Evolutionary conservation across 2,329 filamentous ascomycete species (phyloP), one percentile per base, ranked within the genome.

Genomic region (Aspergillus eucalypticola): DNA sequence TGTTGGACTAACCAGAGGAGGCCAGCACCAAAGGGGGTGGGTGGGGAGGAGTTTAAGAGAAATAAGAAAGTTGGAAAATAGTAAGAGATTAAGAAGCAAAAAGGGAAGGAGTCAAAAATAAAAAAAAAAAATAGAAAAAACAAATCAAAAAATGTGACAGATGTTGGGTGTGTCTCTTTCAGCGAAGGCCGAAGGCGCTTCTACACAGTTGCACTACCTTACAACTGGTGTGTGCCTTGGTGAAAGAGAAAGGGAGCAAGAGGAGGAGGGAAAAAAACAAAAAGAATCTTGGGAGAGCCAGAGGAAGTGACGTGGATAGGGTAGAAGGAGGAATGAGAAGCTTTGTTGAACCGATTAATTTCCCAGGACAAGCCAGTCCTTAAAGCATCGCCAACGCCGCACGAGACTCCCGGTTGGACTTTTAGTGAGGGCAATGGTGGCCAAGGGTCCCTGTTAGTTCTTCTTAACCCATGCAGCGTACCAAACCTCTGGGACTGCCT

Each of bases 401-500:
- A 66, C 56, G 55, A 63, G 64, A 57, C 60, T 56, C 61, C 61
- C 55, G 61, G 66, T 67, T 67, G 60, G 62, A 55, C 59, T 56
- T 59, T 58, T 51, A 64, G 65, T 64, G 60, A 54, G 59, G 48
- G 58, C 41, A 62, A 59, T 60, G 57, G 55, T 55, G 48, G 59
- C 60, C 58, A 62, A 65, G 59, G 61, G 63, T 59, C 57, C 58
- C 48, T 27, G 64, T 60, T 60, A 64, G 66, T 61, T 62, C 60
- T 66, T 58, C 65, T 59, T 65, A 60, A 66, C 48, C 65, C 66
- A 68, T 67, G 66, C 65, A 68, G 64, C 61, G 67, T 65, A 66
- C 65, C 67, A 62, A 62, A 60, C 56, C 62, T 60, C 61, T 67
- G 67, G 67, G 59, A 60, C 62, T 41, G 38, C 51, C 54, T 35